Base-by-base conservation (phyloP, 768 basidiomycete genomes). In the Chlorophyllum brunneum region DNA sequence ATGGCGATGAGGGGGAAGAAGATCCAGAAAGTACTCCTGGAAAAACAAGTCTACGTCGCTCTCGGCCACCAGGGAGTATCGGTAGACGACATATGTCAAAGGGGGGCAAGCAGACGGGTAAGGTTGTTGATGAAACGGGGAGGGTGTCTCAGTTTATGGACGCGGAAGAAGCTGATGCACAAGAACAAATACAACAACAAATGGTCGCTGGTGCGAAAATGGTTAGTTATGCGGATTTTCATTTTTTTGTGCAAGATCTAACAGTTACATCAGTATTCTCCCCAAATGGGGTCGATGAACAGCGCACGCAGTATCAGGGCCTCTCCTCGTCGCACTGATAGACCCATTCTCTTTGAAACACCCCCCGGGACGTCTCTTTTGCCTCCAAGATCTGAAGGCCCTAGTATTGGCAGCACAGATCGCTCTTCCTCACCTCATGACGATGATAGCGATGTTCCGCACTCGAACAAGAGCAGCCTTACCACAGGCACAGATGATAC, bases 181-280 rank as follows among this genome's bases (percentile, higher is more conserved):
- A 88, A 57, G 86, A 88, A 61, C 92, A 95, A 65, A 89, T 95
- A 39, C 89, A 93, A 61, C 84, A 88, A 56, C 90, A 90, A 55
- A 69, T 95, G 26, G 85, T 79, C 29, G 85, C 83, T 51, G 91
- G 88, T 30, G 84, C 80, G 13, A 82, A 79, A 50, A 73, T 88
- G 55, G 88, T 92, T 62, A 56, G 80, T 73, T 29, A 45, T 43
- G 34, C 13, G 30, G 7, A 45, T 51, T 42, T 41, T 29, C 48
- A n/a, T n/a, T n/a, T 49, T 16, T 30, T 41, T 6, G 22, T 23
- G 3, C 15, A 9, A 27, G 15, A 43, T 9, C 5, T 24, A n/a
- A 24, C 16, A 29, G 39, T 44, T n/a, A 51, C 18, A 47, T 41
- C 57, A 89, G 86, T 84, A 85, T 62, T 79, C 80, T 39, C 80